Conservation (phyloP, 2,329 filamentous ascomycete species). For the Trichophyton equinum region DNA sequence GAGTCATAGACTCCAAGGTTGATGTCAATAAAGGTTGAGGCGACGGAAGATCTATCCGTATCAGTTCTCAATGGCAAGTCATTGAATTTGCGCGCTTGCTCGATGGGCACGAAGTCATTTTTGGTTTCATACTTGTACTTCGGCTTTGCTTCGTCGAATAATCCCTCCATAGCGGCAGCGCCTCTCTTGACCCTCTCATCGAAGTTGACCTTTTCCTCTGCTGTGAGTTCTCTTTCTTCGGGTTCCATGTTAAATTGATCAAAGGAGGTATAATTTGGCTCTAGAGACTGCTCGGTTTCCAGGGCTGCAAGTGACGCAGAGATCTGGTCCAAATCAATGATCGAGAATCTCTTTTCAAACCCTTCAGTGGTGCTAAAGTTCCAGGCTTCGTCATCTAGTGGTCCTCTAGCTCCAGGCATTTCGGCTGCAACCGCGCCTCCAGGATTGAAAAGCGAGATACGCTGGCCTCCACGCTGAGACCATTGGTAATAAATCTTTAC, state of each 20-base stretch:
- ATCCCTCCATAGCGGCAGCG: constrained; percentile 42
- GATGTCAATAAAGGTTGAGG: constrained; percentile 41
- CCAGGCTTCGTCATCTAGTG: constrained; percentile 43
- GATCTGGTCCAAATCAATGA: constrained; percentile 35
- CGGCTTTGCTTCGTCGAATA: constrained; percentile 44
- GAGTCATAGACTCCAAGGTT: constrained; percentile 43
- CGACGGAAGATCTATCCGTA: constrained; percentile 37
- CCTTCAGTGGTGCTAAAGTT: constrained; percentile 53
- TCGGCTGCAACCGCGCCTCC: constrained; percentile 47
- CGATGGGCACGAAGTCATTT: constrained; percentile 36
- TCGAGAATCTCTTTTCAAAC: constrained; percentile 42
- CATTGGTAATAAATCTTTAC: constrained; percentile 39
- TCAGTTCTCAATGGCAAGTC: constrained; percentile 42
- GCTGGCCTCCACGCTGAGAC: constrained; percentile 37
- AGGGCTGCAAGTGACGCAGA: constrained; percentile 35
- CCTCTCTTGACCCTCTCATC: constrained; percentile 47
- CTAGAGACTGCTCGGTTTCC: constrained; percentile 20
- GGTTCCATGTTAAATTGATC: constrained; percentile 18
- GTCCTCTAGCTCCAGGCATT: constrained; percentile 31
- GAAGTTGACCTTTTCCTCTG: constrained; percentile 40
- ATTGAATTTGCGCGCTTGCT: constrained; percentile 34
- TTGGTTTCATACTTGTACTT: constrained; percentile 48
- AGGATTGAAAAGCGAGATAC: constrained; percentile 47
- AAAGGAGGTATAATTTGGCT: constrained; percentile 14
- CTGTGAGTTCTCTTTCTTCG: constrained; percentile 25